Evolutionary conservation across 148 eudicot genomes (phyloP).

Genomic region (Rhododendron kiyosumense): DNA sequence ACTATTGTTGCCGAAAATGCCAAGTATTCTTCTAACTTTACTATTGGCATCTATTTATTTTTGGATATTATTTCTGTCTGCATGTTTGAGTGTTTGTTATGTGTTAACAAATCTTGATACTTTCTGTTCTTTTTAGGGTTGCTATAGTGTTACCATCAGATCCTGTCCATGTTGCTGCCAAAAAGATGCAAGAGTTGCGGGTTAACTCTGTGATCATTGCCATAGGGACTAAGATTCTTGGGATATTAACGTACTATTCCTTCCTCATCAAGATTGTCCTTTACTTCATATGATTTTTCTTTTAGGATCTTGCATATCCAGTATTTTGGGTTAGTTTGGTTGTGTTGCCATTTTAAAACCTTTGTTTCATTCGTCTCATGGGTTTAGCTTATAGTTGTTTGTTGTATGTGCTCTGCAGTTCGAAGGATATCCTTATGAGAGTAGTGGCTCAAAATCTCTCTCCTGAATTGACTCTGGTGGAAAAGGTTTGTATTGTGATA

Average conservation of each 20-base stretch:
- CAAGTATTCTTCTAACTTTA: constrained; percentile 42
- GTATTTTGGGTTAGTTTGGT: constrained; percentile 9
- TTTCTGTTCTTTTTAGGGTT: constrained; percentile 39
- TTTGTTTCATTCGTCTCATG: neutral
- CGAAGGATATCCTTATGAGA: constrained; percentile 89
- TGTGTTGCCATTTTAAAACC: neutral
- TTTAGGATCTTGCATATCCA: neutral
- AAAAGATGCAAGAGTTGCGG: constrained; percentile 71
- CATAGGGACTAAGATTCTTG: constrained; percentile 63
- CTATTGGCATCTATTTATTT: neutral
- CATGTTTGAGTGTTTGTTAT: neutral
- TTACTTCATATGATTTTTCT: neutral
- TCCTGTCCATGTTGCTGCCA: constrained; percentile 80
- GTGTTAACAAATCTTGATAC: constrained; percentile 1
- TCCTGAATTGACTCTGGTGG: constrained; percentile 75
- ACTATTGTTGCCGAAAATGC: constrained; percentile 63
- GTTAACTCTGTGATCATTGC: constrained; percentile 65
- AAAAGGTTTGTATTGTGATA: constrained; percentile 58
- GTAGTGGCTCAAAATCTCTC: constrained; percentile 89
- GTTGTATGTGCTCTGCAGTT: constrained; percentile 39
- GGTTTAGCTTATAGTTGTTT: neutral
- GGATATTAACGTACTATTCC: constrained; percentile 74
- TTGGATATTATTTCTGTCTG: neutral
- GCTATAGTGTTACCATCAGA: constrained; percentile 76
- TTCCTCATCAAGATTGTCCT: constrained; percentile 10